Conservation (phyloP, 2,329 filamentous ascomycete species). For the Sporothrix curviconia region DNA sequence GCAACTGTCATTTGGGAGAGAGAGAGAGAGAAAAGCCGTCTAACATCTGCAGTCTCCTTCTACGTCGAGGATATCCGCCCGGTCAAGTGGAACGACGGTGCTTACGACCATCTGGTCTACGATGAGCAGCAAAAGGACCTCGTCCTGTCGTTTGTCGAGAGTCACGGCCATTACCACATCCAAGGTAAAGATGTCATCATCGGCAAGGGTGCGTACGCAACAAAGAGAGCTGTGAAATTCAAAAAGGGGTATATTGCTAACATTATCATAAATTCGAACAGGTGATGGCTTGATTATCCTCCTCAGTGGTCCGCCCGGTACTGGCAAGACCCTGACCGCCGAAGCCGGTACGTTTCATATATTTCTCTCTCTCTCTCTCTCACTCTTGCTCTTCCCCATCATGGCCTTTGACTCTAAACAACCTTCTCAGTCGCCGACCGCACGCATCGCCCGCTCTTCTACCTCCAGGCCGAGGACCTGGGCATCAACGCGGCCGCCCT, state of each 20-base stretch:
- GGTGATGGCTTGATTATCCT: conserved; percentile 38
- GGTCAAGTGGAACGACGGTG: conserved; percentile 39
- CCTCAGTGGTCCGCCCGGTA: conserved; percentile 31
- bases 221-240: not conserved
- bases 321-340: conserved; percentile 40
- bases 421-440: conserved; percentile 30
- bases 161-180: conserved; percentile 28
- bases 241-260: not conserved
- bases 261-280: too few species aligned
- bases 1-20: too few species aligned
- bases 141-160: conserved; percentile 42
- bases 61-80: conserved; percentile 37
- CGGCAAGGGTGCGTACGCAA: conserved; percentile 26
- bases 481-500: conserved; percentile 37
- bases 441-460: conserved; percentile 38
- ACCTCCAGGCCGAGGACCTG: conserved; percentile 40
- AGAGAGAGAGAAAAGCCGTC: too few species aligned
- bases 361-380: too few species aligned
- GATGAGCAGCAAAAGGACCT: conserved; percentile 42
- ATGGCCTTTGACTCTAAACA: too few species aligned
- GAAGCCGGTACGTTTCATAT: conserved; percentile 22
- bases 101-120: conserved; percentile 41
- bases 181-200: conserved; percentile 34
- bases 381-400: not conserved
- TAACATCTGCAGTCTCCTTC: conserved; percentile 25